Evolutionary conservation across 306 rosid species (phyloP).

Genomic region (Carpinus fangiana): DNA sequence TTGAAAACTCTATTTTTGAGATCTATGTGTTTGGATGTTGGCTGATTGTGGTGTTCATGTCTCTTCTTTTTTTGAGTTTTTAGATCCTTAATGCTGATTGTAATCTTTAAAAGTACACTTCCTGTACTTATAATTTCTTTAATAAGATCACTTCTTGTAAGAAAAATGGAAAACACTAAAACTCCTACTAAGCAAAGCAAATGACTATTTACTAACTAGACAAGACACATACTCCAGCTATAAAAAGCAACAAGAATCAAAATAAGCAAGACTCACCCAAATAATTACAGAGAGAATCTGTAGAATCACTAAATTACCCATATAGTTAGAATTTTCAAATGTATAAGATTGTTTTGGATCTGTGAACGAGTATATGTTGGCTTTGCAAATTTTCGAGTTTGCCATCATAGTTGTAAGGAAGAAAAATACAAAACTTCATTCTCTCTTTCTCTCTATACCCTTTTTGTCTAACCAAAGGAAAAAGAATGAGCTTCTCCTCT

Average conservation of each 20-base stretch:
- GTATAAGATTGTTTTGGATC: not conserved
- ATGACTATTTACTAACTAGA: not conserved
- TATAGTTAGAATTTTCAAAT: too few relatives aligned
- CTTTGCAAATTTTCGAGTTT: too few relatives aligned
- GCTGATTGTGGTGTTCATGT: too few relatives aligned
- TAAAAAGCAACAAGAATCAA: not conserved
- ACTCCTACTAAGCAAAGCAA: not conserved
- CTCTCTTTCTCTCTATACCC: not conserved
- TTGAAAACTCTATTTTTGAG: too few relatives aligned
- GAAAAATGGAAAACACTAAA: not conserved
- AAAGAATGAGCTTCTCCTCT: too few relatives aligned
- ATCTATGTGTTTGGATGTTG: too few relatives aligned
- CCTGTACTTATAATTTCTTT: not conserved
- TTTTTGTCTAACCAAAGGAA: not conserved
- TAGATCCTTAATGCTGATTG: too few relatives aligned
- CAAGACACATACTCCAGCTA: not conserved
- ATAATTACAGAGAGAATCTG: too few relatives aligned
- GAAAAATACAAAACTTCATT: not conserved
- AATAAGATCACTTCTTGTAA: not conserved
- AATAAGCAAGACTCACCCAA: not conserved
- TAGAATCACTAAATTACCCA: too few relatives aligned
- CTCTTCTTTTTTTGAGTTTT: too few relatives aligned
- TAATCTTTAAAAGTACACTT: too few relatives aligned
- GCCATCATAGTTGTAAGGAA: not conserved
- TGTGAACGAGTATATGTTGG: not conserved